Evolutionary conservation across 345 rosid species (phyloP), one percentile per base, ranked within the genome.

Genomic region (Ailanthus altissimus): DNA sequence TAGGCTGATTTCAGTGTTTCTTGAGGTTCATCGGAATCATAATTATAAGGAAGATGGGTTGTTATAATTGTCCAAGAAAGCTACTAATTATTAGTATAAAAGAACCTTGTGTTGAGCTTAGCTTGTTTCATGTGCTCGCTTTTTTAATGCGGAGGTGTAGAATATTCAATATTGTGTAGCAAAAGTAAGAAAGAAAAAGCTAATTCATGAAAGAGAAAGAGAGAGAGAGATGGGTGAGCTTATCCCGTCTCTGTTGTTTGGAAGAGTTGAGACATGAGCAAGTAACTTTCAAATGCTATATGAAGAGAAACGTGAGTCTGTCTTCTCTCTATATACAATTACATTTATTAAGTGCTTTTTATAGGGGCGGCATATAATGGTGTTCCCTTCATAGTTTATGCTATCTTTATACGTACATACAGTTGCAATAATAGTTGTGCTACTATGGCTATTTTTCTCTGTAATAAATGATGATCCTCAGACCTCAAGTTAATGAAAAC

Each of bases 401-500:
- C 53, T 25, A 46, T n/a, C 60, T 45, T 46, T 50, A 21, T 25
- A 5, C 6, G 32, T 53, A 8, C 14, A 42, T n/a, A 0, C 26
- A 65, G 16, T 2, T 8, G 50, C 15, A 26, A 50, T 69, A 25
- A 14, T 46, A 45, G 16, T 36, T 63, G 47, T 6, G 25, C 8
- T 15, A 63, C 3, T 16, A 36, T 32, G 62, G 18, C 11, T 9
- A 45, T 57, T 45, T 21, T 47, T 32, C 12, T 16, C 21, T 43
- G 23, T 54, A 65, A 60, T 67, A 42, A 77, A 67, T 38, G 67
- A 15, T 64, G 53, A 45, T 13, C 32, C 8, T 26, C 16, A 15
- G 72, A 60, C 32, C 8, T 26, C 16, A 15, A 75, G 66, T 42
- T 4, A 67, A 75, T 58, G 74, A 25, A 56, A 72, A 15, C 57